Evolutionary conservation across 768 basidiomycete genomes (phyloP).

Genomic region (Boletellus sp.): DNA sequence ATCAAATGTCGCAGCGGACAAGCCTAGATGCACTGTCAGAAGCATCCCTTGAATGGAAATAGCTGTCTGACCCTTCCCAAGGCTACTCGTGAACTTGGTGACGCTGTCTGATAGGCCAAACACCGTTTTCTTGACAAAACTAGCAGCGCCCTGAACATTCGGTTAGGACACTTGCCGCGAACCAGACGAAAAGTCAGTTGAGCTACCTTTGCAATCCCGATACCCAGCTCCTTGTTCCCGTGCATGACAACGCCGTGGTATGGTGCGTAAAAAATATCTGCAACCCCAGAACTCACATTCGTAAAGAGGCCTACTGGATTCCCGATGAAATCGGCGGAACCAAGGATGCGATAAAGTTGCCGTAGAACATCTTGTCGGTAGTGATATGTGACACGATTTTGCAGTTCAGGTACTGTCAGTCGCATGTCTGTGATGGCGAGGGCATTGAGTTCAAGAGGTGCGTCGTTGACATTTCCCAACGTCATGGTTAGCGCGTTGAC

Average conservation of each 20-base stretch:
- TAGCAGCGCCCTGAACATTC: slow-evolving; percentile 79
- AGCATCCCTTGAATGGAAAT: neutral
- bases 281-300: slow-evolving; percentile 96
- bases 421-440: slow-evolving; percentile 94
- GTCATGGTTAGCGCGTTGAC: slow-evolving; percentile 96
- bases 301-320: slow-evolving; percentile 97
- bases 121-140: slow-evolving; percentile 98
- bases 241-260: slow-evolving; percentile 96
- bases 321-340: slow-evolving; percentile 96
- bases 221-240: slow-evolving; percentile 90
- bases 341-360: slow-evolving; percentile 93
- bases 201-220: slow-evolving; percentile 86
- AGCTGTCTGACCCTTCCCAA: slow-evolving; percentile 75
- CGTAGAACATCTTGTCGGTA: slow-evolving; percentile 91
- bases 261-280: slow-evolving; percentile 98
- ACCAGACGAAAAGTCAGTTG: neutral
- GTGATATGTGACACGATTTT: slow-evolving; percentile 81
- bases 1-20: slow-evolving; percentile 96
- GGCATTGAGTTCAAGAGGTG: slow-evolving; percentile 90
- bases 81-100: slow-evolving; percentile 96
- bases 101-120: slow-evolving; percentile 95
- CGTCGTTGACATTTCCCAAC: slow-evolving; percentile 94
- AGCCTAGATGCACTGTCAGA: slow-evolving; percentile 45
- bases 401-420: slow-evolving; percentile 77
- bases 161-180: slow-evolving; percentile 10